These are phyloP conservation scores for Candida stauntonica DNA, from an alignment of 805 yeast species.

Conservation along the genomic window DNA sequence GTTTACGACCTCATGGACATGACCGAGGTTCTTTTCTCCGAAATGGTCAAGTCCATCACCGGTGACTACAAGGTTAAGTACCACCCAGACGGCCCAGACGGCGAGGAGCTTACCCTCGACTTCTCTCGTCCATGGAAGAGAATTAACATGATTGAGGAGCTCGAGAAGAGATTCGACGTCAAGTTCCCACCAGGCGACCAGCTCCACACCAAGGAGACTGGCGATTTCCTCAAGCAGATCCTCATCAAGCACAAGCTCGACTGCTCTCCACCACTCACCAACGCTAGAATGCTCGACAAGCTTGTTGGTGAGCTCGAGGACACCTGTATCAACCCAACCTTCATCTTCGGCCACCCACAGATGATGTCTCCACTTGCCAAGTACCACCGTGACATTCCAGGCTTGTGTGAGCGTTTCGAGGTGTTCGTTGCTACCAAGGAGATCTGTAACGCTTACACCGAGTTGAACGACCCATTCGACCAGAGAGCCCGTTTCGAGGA, in stretches of 20 bases:
- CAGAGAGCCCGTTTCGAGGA: conserved; percentile 97
- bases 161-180: conserved; percentile 80
- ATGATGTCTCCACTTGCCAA: conserved; percentile 99
- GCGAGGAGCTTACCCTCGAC: conserved; percentile 72
- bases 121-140: conserved; percentile 98
- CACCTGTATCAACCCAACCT: conserved; percentile 91
- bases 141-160: conserved; percentile 93
- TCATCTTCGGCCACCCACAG: conserved; percentile 98
- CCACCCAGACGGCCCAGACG: conserved; percentile 93
- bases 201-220: conserved; percentile 91
- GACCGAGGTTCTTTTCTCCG: conserved; percentile 91
- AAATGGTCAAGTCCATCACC: conserved; percentile 94
- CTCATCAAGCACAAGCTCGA: conserved; percentile 78
- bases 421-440: conserved; percentile 98
- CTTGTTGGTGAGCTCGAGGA: conserved; percentile 97
- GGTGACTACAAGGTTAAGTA: conserved; percentile 82
- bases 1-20: conserved; percentile 89
- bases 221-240: conserved; percentile 77
- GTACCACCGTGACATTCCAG: conserved; percentile 87
- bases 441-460: conserved; percentile 97
- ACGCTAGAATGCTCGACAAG: conserved; percentile 98
- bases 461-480: conserved; percentile 97
- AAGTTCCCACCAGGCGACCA: conserved; percentile 95
- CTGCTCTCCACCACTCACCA: conserved; percentile 88
- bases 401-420: conserved; percentile 97